Percentiles rank a stretch among this genome's conserved stretches.
These are phyloP conservation scores for Hondaea fermentalgiana DNA, from an alignment of 108 stramenopile species.

Conservation along the genomic window DNA sequence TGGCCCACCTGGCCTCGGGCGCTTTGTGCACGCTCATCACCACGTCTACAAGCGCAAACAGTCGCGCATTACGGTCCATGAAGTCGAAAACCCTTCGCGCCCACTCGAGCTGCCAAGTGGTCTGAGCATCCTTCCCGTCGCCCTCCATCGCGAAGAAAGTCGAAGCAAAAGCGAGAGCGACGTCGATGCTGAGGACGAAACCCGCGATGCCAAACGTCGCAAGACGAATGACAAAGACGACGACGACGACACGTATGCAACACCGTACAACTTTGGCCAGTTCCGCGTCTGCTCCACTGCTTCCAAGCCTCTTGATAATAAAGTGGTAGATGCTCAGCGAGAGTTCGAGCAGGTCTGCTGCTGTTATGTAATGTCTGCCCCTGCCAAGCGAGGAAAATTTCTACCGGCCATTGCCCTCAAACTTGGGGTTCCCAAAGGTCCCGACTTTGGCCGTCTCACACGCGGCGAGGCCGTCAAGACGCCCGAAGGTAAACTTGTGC, in stretches of 20 bases:
- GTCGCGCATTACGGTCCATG: not conserved
- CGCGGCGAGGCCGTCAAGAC: constrained; percentile 68
- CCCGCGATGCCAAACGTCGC: too few species aligned
- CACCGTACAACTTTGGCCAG: not conserved
- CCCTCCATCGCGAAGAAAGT: not conserved
- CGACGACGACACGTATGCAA: not conserved
- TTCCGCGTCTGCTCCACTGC: not conserved
- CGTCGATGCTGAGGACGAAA: not conserved
- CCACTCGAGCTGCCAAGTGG: not conserved
- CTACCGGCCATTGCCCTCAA: constrained; percentile 53
- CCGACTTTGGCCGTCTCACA: constrained; percentile 67
- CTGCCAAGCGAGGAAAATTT: constrained; percentile 57
- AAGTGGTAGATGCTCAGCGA: not conserved
- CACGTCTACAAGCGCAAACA: not conserved
- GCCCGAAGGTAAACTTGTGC: constrained; percentile 47
- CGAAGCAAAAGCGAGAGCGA: not conserved
- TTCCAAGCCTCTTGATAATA: too few species aligned
- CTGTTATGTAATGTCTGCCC: not conserved
- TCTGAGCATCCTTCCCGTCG: not conserved
- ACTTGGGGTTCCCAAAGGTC: constrained; percentile 69
- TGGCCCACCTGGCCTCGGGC: not conserved
- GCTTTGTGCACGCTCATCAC: not conserved
- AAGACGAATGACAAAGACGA: not conserved
- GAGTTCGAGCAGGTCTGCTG: not conserved
- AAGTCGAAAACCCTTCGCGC: not conserved